phyloP scores from a whole-genome alignment of 2,329 filamentous ascomycete genomes.

The Dothidotthia symphoricarpi region DNA sequence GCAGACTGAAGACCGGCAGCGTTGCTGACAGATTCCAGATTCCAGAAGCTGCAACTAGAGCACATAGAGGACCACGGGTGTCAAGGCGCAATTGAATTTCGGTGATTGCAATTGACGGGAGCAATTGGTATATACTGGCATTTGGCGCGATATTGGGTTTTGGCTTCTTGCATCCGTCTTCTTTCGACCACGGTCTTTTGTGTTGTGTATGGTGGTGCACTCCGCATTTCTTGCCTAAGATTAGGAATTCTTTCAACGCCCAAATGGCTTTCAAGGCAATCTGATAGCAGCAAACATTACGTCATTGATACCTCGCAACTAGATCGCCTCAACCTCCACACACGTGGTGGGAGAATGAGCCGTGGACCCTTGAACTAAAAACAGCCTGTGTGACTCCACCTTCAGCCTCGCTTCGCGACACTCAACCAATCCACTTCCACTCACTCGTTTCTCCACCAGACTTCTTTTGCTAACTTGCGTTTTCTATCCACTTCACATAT shows the following conservation, averaged over 20 bases:
- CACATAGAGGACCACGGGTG: conserved; percentile 84
- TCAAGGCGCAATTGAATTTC: conserved; percentile 83
- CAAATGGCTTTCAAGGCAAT: conserved; percentile 1
- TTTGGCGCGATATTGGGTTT: conserved; percentile 26
- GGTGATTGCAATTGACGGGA: conserved; percentile 54
- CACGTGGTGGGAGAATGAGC: conserved; percentile 7
- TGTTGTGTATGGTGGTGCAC: conserved; percentile 28
- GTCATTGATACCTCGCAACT: conserved; percentile 12
- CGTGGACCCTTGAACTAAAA: conserved; percentile 21
- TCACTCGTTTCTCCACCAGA: conserved; percentile 10
- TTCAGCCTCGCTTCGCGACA: conserved; percentile 17
- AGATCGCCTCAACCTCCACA: conserved; percentile 3
- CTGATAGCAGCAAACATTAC: conserved; percentile 5
- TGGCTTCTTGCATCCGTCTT: conserved; percentile 29
- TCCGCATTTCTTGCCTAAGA: too few relatives aligned
- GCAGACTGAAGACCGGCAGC: neutral
- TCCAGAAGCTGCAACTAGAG: conserved; percentile 88
- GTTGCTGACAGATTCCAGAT: conserved; percentile 54
- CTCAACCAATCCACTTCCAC: conserved; percentile 20
- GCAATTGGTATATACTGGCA: conserved; percentile 24
- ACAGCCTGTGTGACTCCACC: conserved; percentile 36
- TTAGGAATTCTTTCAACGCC: conserved; percentile 16
- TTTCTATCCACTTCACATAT: too few relatives aligned
- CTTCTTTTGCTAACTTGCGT: too few relatives aligned
- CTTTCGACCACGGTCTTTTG: conserved; percentile 22